phyloP scores from a whole-genome alignment of 768 basidiomycete genomes.

The Saitozyma sp. region DNA sequence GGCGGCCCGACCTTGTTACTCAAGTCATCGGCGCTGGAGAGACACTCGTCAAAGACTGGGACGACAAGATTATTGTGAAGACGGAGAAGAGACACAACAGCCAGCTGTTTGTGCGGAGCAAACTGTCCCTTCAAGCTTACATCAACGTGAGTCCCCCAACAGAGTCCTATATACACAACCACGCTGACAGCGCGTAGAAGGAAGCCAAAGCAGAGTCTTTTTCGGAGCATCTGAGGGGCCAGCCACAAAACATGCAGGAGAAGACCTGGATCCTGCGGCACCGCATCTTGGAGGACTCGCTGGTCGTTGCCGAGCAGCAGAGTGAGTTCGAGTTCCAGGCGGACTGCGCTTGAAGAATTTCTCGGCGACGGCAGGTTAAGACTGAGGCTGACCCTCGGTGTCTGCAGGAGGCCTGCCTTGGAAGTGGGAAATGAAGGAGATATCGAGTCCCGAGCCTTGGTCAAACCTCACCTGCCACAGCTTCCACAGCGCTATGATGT shows the following conservation, averaged over 20 bases:
- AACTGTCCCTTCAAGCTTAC: constrained; percentile 31
- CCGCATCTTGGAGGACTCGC: constrained; percentile 40
- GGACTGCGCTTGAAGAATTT: not conserved
- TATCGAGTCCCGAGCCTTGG: constrained; percentile 34
- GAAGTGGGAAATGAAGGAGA: constrained; percentile 42
- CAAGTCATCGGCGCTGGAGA: not conserved
- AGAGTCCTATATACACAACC: not conserved
- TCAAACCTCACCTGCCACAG: constrained; percentile 30
- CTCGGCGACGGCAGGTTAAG: not conserved
- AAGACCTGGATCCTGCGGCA: constrained; percentile 31
- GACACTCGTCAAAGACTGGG: not conserved
- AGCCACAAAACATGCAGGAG: constrained; percentile 15
- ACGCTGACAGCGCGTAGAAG: not conserved
- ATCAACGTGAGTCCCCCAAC: constrained; percentile 19
- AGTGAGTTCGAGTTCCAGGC: constrained; percentile 29
- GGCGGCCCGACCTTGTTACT: too few relatives aligned
- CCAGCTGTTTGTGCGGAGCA: constrained; percentile 34
- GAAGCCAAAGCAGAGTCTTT: not conserved
- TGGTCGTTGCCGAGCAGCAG: constrained; percentile 44
- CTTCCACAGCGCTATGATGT: constrained; percentile 29
- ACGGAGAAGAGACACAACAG: constrained; percentile 16
- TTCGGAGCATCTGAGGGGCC: constrained; percentile 7
- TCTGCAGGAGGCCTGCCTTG: constrained; percentile 38
- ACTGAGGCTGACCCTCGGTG: not conserved
- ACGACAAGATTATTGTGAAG: not conserved